Conservation (phyloP, 805 yeast species). For the Lipomyces yamanashiensis region DNA sequence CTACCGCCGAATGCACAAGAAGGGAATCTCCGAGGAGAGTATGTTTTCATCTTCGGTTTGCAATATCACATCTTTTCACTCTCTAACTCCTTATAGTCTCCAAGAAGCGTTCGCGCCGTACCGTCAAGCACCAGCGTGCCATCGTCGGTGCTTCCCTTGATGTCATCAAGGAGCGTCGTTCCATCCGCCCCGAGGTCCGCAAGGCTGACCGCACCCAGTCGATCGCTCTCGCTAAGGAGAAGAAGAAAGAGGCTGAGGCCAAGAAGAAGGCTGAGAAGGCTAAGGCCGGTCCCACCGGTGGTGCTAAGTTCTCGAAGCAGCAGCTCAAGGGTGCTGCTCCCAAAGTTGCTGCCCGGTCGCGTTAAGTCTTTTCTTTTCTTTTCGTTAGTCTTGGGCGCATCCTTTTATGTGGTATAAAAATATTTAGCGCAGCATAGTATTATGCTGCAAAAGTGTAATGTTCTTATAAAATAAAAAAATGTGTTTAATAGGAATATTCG, state of each 20-base stretch:
- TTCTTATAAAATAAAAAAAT: conserved; percentile 5
- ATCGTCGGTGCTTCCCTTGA: conserved; percentile 99
- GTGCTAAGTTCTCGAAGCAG: conserved; percentile 86
- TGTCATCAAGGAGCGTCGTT: conserved; percentile 96
- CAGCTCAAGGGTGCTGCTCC: conserved; percentile 98
- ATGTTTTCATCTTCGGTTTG: background rate
- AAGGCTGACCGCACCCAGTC: conserved; percentile 96
- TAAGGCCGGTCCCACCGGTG: conserved; percentile 62
- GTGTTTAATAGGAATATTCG: conserved; percentile 5
- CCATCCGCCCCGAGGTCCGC: conserved; percentile 95
- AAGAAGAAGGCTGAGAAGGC: conserved; percentile 95
- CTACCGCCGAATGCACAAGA: conserved; percentile 99
- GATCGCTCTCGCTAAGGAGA: conserved; percentile 57
- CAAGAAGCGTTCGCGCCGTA: conserved; percentile 96
- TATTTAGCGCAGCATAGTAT: conserved; percentile 3
- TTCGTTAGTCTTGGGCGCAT: conserved; percentile 2
- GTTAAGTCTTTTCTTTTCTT: conserved; percentile 58
- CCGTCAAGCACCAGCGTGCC: conserved; percentile 98
- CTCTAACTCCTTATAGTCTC: conserved; percentile 51
- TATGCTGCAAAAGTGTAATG: conserved; percentile 5
- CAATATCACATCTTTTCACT: background rate
- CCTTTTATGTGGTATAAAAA: conserved; percentile 3
- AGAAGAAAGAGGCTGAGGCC: conserved; percentile 84
- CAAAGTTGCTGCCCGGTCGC: conserved; percentile 95
- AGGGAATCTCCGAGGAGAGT: conserved; percentile 96